phyloP scores from a whole-genome alignment of 306 rosid species.

The Prunus padus region DNA sequence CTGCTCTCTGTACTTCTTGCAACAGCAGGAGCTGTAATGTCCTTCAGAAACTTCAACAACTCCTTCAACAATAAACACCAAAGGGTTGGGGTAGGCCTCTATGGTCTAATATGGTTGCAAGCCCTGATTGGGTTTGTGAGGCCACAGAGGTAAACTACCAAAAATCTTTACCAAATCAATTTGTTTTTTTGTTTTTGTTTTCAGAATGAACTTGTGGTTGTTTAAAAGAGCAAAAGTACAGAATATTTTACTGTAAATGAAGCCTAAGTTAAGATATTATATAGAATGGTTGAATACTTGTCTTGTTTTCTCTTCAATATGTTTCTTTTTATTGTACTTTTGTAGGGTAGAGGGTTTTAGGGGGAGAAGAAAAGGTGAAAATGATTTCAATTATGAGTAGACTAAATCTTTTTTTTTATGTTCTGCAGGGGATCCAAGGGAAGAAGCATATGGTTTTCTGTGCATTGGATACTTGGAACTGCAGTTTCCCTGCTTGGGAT shows the following conservation, averaged over 20 bases:
- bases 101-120: conserved; percentile 79
- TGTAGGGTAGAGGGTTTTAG: not conserved
- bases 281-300: too few relatives aligned
- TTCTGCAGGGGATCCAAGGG: conserved; percentile 60
- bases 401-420: not conserved
- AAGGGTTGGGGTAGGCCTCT: conserved; percentile 76
- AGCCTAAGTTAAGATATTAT: too few relatives aligned
- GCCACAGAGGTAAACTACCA: conserved; percentile 56
- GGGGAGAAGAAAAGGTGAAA: not conserved
- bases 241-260: too few relatives aligned
- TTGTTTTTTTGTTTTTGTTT: too few relatives aligned
- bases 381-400: not conserved
- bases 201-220: not conserved
- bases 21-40: conserved; percentile 84
- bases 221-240: not conserved
- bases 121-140: conserved; percentile 59
- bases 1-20: conserved; percentile 58
- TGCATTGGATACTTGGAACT: conserved; percentile 81
- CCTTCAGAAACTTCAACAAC: conserved; percentile 80
- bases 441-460: conserved; percentile 71
- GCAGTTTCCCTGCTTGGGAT: conserved; percentile 59
- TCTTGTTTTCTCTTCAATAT: not conserved
- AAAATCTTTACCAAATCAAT: not conserved
- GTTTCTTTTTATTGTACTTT: not conserved
- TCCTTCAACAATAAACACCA: conserved; percentile 83